Evolutionary conservation across 495 filamentous ascomycete genomes (phyloP).

Genomic region (Penicillium simplicissimum): DNA sequence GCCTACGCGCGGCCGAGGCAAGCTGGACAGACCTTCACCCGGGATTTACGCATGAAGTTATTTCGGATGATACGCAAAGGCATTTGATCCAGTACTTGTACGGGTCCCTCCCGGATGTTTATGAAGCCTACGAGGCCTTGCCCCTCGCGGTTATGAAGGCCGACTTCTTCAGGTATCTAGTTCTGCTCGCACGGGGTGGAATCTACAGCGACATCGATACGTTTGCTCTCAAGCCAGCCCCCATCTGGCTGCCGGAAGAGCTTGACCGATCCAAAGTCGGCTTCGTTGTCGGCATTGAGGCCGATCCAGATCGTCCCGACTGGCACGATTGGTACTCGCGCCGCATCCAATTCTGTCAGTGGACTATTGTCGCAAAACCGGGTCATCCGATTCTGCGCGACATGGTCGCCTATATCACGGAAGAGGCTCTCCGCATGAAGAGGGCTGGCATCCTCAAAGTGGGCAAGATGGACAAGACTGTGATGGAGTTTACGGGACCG

Average conservation of each 20-base stretch:
- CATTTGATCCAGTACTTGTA: slow-evolving; percentile 85
- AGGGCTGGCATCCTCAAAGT: slow-evolving; percentile 61
- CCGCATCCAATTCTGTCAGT: slow-evolving; percentile 96
- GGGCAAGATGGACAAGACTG: slow-evolving; percentile 68
- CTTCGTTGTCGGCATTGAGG: slow-evolving; percentile 90
- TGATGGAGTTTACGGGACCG: slow-evolving; percentile 96
- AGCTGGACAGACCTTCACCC: slow-evolving; percentile 91
- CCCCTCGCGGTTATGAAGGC: slow-evolving; percentile 90
- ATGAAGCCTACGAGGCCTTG: slow-evolving; percentile 87
- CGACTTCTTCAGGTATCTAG: slow-evolving; percentile 97
- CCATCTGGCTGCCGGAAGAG: slow-evolving; percentile 80
- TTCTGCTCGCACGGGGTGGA: slow-evolving; percentile 88
- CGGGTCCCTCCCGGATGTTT: slow-evolving; percentile 80
- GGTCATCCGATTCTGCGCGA: slow-evolving; percentile 91
- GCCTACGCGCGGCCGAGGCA: slow-evolving; percentile 78
- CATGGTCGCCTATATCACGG: slow-evolving; percentile 81
- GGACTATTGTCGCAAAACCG: slow-evolving; percentile 95
- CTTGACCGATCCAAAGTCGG: slow-evolving; percentile 78
- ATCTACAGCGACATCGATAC: slow-evolving; percentile 99
- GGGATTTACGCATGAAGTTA: slow-evolving; percentile 91
- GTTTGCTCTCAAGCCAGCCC: slow-evolving; percentile 73
- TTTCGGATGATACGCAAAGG: slow-evolving; percentile 83
- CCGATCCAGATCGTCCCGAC: slow-evolving; percentile 88
- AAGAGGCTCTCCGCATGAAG: slow-evolving; percentile 77
- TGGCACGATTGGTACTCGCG: slow-evolving; percentile 97